A percentile compares a stretch with the other conserved stretches of the same genome.
Evolutionary conservation across 495 filamentous ascomycete species (phyloP).

Genomic region (Aspergillus panamensis): DNA sequence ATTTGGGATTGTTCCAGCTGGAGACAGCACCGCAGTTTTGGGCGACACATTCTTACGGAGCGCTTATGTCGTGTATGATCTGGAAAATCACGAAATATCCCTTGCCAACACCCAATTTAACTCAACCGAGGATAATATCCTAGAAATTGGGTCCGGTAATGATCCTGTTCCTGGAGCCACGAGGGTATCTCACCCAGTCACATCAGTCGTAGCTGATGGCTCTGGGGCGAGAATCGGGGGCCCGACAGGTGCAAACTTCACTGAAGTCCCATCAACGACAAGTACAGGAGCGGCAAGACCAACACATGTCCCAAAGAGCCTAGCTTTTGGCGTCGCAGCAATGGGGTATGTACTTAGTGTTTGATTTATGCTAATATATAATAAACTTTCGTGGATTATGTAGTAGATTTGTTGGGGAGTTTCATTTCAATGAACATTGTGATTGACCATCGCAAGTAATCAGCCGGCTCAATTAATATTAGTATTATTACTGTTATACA

Average conservation of each 20-base stretch:
- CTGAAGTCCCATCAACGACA: conserved; percentile 17
- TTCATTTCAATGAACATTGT: too few species aligned
- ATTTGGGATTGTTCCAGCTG: conserved; percentile 74
- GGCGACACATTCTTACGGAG: conserved; percentile 92
- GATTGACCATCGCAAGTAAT: too few species aligned
- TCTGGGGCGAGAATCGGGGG: conserved; percentile 37
- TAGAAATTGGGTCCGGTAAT: conserved; percentile 68
- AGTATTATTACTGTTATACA: too few species aligned
- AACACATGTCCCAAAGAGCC: conserved; percentile 23
- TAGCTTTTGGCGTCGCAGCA: conserved; percentile 29
- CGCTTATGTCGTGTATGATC: conserved; percentile 90
- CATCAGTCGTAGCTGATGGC: conserved; percentile 38
- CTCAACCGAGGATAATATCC: conserved; percentile 55
- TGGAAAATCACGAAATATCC: conserved; percentile 82
- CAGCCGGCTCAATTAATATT: too few species aligned
- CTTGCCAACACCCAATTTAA: conserved; percentile 86
- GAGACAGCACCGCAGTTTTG: conserved; percentile 62
- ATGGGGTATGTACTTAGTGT: conserved; percentile 29
- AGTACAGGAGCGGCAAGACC: conserved; percentile 19
- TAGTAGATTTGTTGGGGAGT: too few species aligned
- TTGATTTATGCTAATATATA: conserved; percentile 5
- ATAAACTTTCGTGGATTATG: too few species aligned
- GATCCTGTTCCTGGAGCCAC: conserved; percentile 68
- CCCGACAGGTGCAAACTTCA: conserved; percentile 21
- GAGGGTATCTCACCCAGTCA: conserved; percentile 60